phyloP scores from a whole-genome alignment of 2,329 filamentous ascomycete genomes.

The Exophiala sp. region DNA sequence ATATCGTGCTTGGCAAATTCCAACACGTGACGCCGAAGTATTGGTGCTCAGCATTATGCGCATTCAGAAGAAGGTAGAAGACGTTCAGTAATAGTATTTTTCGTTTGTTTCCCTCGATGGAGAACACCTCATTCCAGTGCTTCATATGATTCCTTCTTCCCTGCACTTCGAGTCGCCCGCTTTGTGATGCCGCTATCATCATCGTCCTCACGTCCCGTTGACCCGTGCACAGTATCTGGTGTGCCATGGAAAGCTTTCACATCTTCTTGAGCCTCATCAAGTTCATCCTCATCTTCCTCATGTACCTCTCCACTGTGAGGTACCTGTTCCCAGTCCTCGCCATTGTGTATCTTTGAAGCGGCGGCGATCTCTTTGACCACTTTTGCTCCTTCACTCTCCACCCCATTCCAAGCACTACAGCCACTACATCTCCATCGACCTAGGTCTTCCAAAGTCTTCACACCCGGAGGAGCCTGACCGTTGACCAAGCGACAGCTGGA shows the following conservation, averaged over 20 bases:
- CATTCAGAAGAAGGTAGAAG: no score
- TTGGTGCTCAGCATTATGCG: no score
- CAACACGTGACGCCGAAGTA: neutral
- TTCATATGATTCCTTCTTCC: slow-evolving; percentile 14
- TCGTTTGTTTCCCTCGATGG: no score
- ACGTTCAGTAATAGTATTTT: no score
- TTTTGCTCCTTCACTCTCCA: slow-evolving; percentile 63
- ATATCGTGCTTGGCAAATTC: neutral
- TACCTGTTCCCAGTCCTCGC: slow-evolving; percentile 22
- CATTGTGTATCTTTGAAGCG: slow-evolving; percentile 11
- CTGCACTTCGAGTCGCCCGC: slow-evolving; percentile 24
- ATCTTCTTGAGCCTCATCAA: neutral
- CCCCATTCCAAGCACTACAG: slow-evolving; percentile 77
- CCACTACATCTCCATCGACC: slow-evolving; percentile 84
- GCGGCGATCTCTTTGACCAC: slow-evolving; percentile 63
- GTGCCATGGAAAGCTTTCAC: neutral
- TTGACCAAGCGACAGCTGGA: slow-evolving; percentile 80
- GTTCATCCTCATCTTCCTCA: neutral
- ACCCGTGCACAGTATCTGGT: slow-evolving; percentile 2
- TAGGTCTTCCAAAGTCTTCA: slow-evolving; percentile 70
- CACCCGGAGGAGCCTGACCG: slow-evolving; percentile 88
- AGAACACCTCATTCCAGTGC: slow-evolving; percentile 8
- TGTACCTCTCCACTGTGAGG: slow-evolving; percentile 3
- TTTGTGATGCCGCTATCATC: slow-evolving; percentile 17
- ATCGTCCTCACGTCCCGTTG: slow-evolving; percentile 19